Conservation (phyloP, 495 filamentous ascomycete genomes). For the Cercophora newfieldiana region DNA sequence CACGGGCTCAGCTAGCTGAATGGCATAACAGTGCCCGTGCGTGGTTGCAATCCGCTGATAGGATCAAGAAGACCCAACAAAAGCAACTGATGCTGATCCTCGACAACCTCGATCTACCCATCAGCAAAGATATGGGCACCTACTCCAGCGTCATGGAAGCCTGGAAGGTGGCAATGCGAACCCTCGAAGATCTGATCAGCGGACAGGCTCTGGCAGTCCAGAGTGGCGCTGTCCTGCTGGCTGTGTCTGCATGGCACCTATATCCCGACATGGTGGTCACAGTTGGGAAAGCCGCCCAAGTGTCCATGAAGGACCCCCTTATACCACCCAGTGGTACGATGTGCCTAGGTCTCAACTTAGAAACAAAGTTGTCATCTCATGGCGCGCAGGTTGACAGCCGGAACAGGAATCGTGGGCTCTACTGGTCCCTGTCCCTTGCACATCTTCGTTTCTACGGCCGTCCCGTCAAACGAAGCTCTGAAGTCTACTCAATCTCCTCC, state of each 20-base stretch:
- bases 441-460: conserved; percentile 24
- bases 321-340: conserved; percentile 30
- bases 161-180: conserved; percentile 30
- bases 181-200: conserved; percentile 30
- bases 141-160: conserved; percentile 35
- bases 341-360: conserved; percentile 24
- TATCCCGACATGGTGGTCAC: conserved; percentile 40
- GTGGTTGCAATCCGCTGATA: conserved; percentile 39
- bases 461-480: not conserved
- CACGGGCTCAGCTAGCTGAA: conserved; percentile 30
- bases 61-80: conserved; percentile 22
- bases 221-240: conserved; percentile 31
- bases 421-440: conserved; percentile 24
- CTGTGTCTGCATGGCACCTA: conserved; percentile 40
- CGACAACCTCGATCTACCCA: conserved; percentile 32
- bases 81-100: conserved; percentile 36
- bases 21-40: conserved; percentile 43
- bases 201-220: conserved; percentile 28
- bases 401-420: not conserved
- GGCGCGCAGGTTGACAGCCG: not conserved
- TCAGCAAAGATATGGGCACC: conserved; percentile 19
- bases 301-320: conserved; percentile 29
- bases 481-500: not conserved
- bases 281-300: conserved; percentile 7
- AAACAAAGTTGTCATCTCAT: conserved; percentile 12